Evolutionary conservation across 1,139 yeast species (phyloP), one percentile per base, ranked within the genome.

Genomic region (Hansenula anomala): DNA sequence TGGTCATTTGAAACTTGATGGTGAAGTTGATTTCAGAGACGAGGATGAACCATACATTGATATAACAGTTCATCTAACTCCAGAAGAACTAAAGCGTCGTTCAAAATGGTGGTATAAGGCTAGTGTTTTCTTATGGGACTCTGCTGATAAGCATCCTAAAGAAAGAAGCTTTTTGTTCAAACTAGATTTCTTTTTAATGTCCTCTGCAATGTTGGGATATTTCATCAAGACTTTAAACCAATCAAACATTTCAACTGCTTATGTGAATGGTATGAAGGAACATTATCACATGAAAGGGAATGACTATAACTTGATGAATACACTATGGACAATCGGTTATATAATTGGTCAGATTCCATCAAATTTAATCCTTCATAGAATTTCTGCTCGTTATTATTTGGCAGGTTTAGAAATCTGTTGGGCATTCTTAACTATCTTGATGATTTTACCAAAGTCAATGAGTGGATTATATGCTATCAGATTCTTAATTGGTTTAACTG

Each of bases 221-320:
- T 60, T 59, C 43, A 57, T 59, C 43, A 59, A 60, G 37, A 52
- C 64, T 37, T 61, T 72, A 42, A 69, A 71, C 44, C 73, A 67
- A 44, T 49, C 63, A 6, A 71, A 71, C 45, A 54, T 72, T 13
- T 52, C 67, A 81, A n/a, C n/a, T n/a, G n/a, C n/a, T n/a, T n/a
- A n/a, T n/a, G n/a, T n/a, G n/a, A n/a, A n/a, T n/a, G n/a, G 82
- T 13, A 75, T 78, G 81, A 60, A 66, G 39, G 78, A 75, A 44
- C 72, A 70, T 42, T 69, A 69, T 44, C 42, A 54, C 6, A 68
- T 78, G 68, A 57, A 59, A 36, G 63, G 63, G 11, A 71, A 76
- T 48, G 78, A 78, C 47, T 69, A 69, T 40, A 70, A 75, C 39
- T 69, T 71, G 39, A 59, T 75, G 47, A 59, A 63, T 14, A 69